Conservation (phyloP, 2,329 filamentous ascomycete species). For the Capronia epimyces region DNA sequence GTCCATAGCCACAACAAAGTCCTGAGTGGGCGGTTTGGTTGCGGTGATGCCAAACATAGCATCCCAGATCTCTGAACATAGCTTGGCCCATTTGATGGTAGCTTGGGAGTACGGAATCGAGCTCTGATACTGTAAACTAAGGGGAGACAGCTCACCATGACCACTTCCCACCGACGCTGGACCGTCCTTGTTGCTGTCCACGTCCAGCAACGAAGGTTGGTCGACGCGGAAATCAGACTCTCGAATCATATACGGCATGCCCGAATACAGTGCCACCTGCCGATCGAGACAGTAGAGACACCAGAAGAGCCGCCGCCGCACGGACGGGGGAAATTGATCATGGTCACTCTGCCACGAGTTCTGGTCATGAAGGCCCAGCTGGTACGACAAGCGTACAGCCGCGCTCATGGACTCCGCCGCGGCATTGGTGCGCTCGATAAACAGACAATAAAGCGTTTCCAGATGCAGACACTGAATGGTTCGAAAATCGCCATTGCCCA, state of each 20-base stretch:
- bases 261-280: background rate
- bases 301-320: background rate
- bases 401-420: background rate
- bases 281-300: background rate
- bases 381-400: slow-evolving; percentile 19
- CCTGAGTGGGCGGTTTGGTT: background rate
- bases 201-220: background rate
- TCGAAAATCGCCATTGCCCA: background rate
- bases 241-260: background rate
- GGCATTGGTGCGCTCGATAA: background rate
- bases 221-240: background rate
- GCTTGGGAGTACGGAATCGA: background rate
- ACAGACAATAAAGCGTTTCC: background rate
- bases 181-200: background rate
- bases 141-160: background rate
- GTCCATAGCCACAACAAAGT: background rate
- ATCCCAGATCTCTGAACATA: background rate
- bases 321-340: background rate
- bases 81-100: background rate
- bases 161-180: background rate
- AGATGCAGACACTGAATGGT: background rate
- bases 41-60: background rate
- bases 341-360: background rate
- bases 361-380: slow-evolving; percentile 42
- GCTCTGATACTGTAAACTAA: too few relatives aligned